Base-by-base conservation (phyloP, 352 stramenopile species). In the Nothophytophthora sp. region DNA sequence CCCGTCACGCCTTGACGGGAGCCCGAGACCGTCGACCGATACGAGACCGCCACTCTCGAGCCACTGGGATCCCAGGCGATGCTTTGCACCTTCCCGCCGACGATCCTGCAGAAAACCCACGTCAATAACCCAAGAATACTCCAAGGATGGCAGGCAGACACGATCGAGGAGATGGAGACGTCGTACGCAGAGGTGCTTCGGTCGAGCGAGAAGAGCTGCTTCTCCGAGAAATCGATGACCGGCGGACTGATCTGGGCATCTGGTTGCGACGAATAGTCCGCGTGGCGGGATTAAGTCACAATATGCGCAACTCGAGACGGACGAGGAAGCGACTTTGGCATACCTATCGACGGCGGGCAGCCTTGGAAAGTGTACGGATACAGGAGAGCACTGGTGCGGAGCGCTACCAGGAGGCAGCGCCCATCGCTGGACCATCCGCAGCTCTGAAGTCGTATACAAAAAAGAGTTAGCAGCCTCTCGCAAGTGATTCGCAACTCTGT, bases 391-490 rank as follows among this genome's bases (percentile, higher is more conserved):
- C 49, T 75, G 44, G 88, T 86, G 13, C 72, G 76, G 22, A 76
- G 73, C 2, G 67, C 75, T n/a, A 92, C 69, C 19, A 92, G 66
- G 27, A 92, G 34, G 40, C 75, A 90, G 1, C 66, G 69, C 11
- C 82, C 82, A 49, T 92, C 74, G 30, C 56, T 83, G 5, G 82
- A 90, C 82, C 82, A 92, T 16, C 67, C 81, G 20, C 76, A 92
- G 41, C 51, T 72, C 81, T 89, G 44, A n/a, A n/a, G 41, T 18
- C 13, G 41, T n/a, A 41, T 52, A n/a, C 28, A 4, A 3, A 45
- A 15, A 8, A 64, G 4, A 18, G 8, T 54, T 40, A 38, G 33
- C 13, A 37, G 8, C 27, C 18, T 29, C 37, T 15, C 40, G 9
- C 15, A 25, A 22, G n/a, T 2, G 2, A 37, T 25, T 45, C n/a